These are phyloP conservation scores for Vanilla planifolia DNA, from an alignment of 106 monocot species.

Conservation along the genomic window DNA sequence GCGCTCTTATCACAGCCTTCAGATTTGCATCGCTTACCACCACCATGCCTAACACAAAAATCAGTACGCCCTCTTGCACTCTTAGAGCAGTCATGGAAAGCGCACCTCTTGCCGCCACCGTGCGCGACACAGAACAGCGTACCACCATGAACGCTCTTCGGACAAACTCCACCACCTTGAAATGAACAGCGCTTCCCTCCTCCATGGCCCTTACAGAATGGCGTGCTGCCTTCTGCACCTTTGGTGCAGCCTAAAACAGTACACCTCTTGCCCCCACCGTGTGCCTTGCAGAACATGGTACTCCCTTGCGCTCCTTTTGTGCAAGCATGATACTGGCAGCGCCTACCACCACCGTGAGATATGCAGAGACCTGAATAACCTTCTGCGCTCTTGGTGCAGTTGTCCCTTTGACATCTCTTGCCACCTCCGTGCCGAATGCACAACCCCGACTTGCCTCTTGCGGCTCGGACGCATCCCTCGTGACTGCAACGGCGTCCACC, in stretches of 20 bases:
- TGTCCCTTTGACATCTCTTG: conserved; percentile 42
- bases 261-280: conserved; percentile 57
- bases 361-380: conserved; percentile 46
- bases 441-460: conserved; percentile 45
- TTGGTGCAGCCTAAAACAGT: conserved; percentile 29
- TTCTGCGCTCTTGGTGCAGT: conserved; percentile 44
- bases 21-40: conserved; percentile 37
- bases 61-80: conserved; percentile 41
- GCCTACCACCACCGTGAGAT: conserved; percentile 43
- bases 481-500: conserved; percentile 42
- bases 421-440: conserved; percentile 57
- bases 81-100: conserved; percentile 37
- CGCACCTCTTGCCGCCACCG: conserved; percentile 60
- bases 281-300: conserved; percentile 46
- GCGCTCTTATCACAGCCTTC: conserved; percentile 48
- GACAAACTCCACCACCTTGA: conserved; percentile 34
- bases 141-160: conserved; percentile 55
- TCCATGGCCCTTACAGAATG: conserved; percentile 44
- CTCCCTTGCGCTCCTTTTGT: conserved; percentile 50
- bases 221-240: conserved; percentile 55
- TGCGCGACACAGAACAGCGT: conserved; percentile 48
- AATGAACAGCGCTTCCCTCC: conserved; percentile 48
- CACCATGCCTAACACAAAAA: conserved; percentile 44
- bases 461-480: conserved; percentile 33
- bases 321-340: conserved; percentile 34